phyloP scores from a whole-genome alignment of 2,329 filamentous ascomycete genomes.

The Fusarium torreyae region DNA sequence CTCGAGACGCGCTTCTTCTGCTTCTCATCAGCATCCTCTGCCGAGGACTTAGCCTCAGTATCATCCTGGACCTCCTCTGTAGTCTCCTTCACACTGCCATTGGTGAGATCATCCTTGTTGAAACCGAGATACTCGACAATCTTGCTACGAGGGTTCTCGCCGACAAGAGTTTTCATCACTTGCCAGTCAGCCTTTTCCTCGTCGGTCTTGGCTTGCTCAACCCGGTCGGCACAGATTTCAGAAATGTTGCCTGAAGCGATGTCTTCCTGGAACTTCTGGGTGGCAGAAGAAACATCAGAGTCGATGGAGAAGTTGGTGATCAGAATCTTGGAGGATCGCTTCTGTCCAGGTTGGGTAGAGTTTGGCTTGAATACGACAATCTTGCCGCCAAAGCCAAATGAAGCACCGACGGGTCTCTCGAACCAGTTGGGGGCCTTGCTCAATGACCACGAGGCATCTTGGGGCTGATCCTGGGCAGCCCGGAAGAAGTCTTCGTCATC shows the following conservation, averaged over 20 bases:
- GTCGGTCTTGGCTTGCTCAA: constrained; percentile 81
- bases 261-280: constrained; percentile 88
- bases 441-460: constrained; percentile 90
- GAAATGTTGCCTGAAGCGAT: constrained; percentile 83
- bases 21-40: constrained; percentile 55
- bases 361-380: constrained; percentile 81
- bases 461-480: constrained; percentile 91
- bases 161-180: constrained; percentile 90
- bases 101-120: constrained; percentile 69
- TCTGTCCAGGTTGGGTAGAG: constrained; percentile 72
- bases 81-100: constrained; percentile 61
- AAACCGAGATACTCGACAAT: constrained; percentile 95
- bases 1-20: constrained; percentile 77
- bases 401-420: constrained; percentile 85
- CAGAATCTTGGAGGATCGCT: constrained; percentile 79
- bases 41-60: constrained; percentile 46
- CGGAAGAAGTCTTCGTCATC: constrained; percentile 98
- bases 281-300: constrained; percentile 84
- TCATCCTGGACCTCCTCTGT: constrained; percentile 45
- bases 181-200: constrained; percentile 98
- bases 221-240: constrained; percentile 84
- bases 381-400: constrained; percentile 97
- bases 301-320: constrained; percentile 94
- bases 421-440: constrained; percentile 91
- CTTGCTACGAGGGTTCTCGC: constrained; percentile 86